A percentile compares a stretch with the other conserved stretches of the same genome.
These are phyloP conservation scores for Fusarium pilosicola DNA, from an alignment of 2,329 filamentous ascomycete species.

Conservation along the genomic window DNA sequence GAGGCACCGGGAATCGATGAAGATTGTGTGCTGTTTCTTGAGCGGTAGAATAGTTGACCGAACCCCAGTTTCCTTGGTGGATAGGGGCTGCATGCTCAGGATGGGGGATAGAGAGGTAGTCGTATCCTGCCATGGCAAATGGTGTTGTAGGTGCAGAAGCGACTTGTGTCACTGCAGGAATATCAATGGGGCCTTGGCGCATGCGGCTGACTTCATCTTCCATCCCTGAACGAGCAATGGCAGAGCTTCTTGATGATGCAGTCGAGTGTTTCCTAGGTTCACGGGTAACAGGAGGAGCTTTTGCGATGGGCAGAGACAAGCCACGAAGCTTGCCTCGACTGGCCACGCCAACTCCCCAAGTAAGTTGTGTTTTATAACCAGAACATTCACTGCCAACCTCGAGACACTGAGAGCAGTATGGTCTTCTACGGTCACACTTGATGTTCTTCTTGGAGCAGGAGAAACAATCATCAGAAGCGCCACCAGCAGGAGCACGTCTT, in stretches of 20 bases:
- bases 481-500: conserved; percentile 87
- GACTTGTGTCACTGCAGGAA: conserved; percentile 46
- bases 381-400: conserved; percentile 92
- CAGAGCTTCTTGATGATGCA: conserved; percentile 57
- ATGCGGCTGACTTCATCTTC: conserved; percentile 49
- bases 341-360: conserved; percentile 95
- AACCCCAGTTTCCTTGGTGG: conserved; percentile 57
- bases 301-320: conserved; percentile 77
- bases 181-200: conserved; percentile 50
- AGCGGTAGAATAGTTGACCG: conserved; percentile 58
- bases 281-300: conserved; percentile 64
- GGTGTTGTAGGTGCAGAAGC: conserved; percentile 59
- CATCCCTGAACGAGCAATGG: conserved; percentile 43
- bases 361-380: conserved; percentile 95
- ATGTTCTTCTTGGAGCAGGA: conserved; percentile 85
- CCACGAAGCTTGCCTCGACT: conserved; percentile 95
- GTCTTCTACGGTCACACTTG: conserved; percentile 89
- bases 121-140: conserved; percentile 53
- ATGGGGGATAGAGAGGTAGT: conserved; percentile 63
- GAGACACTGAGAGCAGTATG: conserved; percentile 95
- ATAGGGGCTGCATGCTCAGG: conserved; percentile 54
- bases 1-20: conserved; percentile 57
- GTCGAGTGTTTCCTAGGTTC: conserved; percentile 59
- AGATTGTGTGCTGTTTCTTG: conserved; percentile 53
- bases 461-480: conserved; percentile 95